Conservation (phyloP, 495 filamentous ascomycete species). For the Penicillium roqueforti region DNA sequence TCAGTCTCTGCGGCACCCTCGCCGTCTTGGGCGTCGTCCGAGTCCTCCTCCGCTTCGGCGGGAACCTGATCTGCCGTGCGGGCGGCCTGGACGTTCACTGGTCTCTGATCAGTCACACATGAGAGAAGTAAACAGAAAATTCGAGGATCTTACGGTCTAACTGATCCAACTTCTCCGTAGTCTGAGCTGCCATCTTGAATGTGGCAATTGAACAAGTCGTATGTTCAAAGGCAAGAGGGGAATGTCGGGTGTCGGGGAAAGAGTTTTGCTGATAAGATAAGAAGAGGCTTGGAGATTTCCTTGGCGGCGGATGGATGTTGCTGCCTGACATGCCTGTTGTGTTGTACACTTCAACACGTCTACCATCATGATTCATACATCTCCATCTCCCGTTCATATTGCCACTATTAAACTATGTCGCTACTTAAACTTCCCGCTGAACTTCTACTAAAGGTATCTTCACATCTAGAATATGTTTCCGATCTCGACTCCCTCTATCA, state of each 20-base stretch:
- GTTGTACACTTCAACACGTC: neutral
- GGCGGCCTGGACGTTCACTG: conserved; percentile 46
- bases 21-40: conserved; percentile 59
- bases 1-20: conserved; percentile 37
- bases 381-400: neutral
- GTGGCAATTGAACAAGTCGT: conserved; percentile 7
- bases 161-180: conserved; percentile 48
- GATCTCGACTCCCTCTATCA: neutral
- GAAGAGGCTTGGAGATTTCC: neutral
- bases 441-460: neutral
- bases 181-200: conserved; percentile 51
- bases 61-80: conserved; percentile 37
- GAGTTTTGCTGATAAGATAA: conserved; percentile 33
- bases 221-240: conserved; percentile 18
- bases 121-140: neutral
- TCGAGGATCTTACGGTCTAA: conserved; percentile 42
- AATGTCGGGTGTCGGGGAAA: conserved; percentile 25
- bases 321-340: too few relatives aligned
- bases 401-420: neutral
- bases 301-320: neutral
- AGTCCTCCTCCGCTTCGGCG: conserved; percentile 59
- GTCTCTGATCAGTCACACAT: conserved; percentile 22
- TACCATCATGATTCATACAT: neutral
- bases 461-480: neutral
- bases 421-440: neutral